Percentiles rank a stretch among this genome's conserved stretches.
phyloP scores from a whole-genome alignment of 768 basidiomycete genomes.

The Termitomyces sp. region DNA sequence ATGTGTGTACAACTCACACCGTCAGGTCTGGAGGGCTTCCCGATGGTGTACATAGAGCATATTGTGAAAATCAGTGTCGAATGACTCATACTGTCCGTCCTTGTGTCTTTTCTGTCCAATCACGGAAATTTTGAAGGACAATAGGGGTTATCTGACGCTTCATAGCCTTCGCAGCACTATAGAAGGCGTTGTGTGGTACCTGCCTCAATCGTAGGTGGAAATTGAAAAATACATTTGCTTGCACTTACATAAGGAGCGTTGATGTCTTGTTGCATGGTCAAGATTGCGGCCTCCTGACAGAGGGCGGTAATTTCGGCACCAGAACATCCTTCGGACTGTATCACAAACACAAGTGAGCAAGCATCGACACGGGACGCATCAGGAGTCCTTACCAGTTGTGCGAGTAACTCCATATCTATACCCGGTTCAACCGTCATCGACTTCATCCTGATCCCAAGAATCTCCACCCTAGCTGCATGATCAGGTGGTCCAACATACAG shows the following conservation, averaged over 20 bases:
- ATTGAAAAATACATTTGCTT: not conserved
- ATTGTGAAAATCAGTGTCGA: not conserved
- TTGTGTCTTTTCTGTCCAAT: constrained; percentile 48
- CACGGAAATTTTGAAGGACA: constrained; percentile 64
- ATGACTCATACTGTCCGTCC: constrained; percentile 11
- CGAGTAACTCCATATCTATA: constrained; percentile 64
- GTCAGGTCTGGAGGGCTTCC: not conserved
- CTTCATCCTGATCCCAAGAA: constrained; percentile 69
- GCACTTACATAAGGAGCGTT: constrained; percentile 65
- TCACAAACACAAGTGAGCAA: not conserved
- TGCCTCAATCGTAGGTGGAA: constrained; percentile 23
- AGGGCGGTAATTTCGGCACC: constrained; percentile 90
- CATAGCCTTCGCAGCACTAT: constrained; percentile 64
- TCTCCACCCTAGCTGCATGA: constrained; percentile 71
- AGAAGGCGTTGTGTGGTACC: constrained; percentile 74
- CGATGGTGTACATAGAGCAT: not conserved
- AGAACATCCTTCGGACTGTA: constrained; percentile 89
- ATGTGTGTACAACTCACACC: not conserved
- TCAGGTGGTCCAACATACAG: constrained; percentile 94
- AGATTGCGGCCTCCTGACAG: constrained; percentile 93
- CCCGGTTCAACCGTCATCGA: constrained; percentile 78
- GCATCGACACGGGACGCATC: not conserved
- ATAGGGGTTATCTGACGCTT: constrained; percentile 82
- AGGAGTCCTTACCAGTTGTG: constrained; percentile 49
- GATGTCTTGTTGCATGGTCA: constrained; percentile 88